These are phyloP conservation scores for Sisymbrium irio DNA, from an alignment of 345 rosid species.

Conservation along the genomic window DNA sequence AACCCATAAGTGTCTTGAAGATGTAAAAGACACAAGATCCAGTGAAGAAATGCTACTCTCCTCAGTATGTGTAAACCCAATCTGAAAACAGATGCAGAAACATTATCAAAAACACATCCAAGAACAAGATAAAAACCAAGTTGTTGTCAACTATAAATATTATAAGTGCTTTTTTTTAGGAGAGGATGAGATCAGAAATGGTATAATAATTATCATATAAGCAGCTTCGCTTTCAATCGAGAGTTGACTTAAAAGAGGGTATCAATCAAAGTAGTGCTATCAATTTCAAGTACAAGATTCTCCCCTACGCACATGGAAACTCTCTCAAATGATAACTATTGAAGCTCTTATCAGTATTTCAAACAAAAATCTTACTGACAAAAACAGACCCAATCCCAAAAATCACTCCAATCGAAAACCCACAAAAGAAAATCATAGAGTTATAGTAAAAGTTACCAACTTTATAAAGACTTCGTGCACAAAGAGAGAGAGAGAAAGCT, in stretches of 20 bases:
- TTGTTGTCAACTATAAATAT: neutral
- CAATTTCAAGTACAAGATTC: constrained; percentile 14
- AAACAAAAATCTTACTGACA: neutral
- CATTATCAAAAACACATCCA: neutral
- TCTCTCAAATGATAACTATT: neutral
- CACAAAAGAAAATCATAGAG: neutral
- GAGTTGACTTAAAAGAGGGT: constrained; percentile 27
- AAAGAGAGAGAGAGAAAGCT: constrained; percentile 3
- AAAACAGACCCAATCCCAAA: neutral
- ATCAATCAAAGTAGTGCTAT: constrained; percentile 27
- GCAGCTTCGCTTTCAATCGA: constrained; percentile 9
- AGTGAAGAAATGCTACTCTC: constrained; percentile 40
- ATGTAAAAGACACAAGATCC: constrained; percentile 66
- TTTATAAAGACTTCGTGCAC: constrained; percentile 30
- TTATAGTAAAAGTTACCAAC: constrained; percentile 33
- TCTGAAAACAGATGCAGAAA: constrained; percentile 25
- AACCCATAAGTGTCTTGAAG: constrained; percentile 44
- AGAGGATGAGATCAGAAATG: neutral
- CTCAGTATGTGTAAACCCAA: constrained; percentile 44
- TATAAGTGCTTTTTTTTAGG: neutral
- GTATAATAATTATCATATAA: neutral
- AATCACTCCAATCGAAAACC: neutral
- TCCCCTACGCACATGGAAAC: neutral
- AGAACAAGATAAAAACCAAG: constrained; percentile 8
- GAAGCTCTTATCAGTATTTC: neutral